Evolutionary conservation across 2,329 filamentous ascomycete species (phyloP).

Genomic region (Diplodia sapinea): DNA sequence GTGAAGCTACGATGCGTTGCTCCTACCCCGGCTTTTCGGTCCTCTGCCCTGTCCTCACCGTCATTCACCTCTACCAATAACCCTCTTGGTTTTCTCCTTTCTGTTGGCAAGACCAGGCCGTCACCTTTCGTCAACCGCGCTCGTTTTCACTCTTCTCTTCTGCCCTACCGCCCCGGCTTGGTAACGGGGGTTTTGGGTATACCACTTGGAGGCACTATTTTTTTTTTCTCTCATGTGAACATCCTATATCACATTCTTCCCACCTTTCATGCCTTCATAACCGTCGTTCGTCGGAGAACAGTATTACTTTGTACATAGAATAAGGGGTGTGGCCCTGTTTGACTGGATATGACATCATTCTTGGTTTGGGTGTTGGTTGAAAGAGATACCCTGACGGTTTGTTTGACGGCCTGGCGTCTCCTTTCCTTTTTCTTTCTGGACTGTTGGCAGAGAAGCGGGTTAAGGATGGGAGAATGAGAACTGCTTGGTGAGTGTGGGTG

Average conservation of each 20-base stretch:
- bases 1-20: not conserved
- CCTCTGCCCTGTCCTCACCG: not conserved
- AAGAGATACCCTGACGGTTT: constrained; percentile 26
- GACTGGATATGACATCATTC: not conserved
- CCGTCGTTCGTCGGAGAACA: constrained; percentile 12
- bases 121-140: constrained; percentile 12
- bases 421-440: not conserved
- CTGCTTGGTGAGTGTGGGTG: not conserved
- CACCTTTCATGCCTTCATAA: constrained; percentile 11
- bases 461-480: not conserved
- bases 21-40: not conserved
- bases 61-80: not conserved
- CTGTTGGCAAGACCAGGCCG: constrained; percentile 3
- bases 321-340: not conserved
- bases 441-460: not conserved
- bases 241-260: not conserved
- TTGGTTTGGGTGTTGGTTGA: constrained; percentile 6
- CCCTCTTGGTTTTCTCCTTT: not conserved
- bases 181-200: not conserved
- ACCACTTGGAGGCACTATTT: not conserved
- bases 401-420: constrained; percentile 23
- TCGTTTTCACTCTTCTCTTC: constrained; percentile 6
- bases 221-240: not conserved
- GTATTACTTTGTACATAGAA: constrained; percentile 9
- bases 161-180: not conserved